These are phyloP conservation scores for Aspergillus luchuensis DNA, from an alignment of 2,329 filamentous ascomycete genomes.

Conservation along the genomic window DNA sequence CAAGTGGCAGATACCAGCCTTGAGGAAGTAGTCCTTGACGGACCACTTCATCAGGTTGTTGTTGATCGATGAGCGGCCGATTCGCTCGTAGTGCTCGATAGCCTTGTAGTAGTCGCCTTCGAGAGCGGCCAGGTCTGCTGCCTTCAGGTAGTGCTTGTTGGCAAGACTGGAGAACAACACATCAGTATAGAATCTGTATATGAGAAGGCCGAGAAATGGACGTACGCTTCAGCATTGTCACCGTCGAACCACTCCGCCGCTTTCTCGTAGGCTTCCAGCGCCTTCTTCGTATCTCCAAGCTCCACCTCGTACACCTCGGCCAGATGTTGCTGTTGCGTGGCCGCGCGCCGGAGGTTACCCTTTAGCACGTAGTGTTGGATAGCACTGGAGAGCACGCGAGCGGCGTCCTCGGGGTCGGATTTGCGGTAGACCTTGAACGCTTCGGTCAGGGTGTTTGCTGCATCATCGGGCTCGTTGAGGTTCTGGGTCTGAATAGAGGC, in stretches of 20 bases:
- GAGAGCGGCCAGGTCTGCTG: conserved; percentile 81
- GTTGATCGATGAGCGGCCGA: conserved; percentile 73
- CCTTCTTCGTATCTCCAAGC: conserved; percentile 73
- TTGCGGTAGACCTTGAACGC: conserved; percentile 95
- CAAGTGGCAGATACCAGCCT: conserved; percentile 89
- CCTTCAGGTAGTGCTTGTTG: conserved; percentile 92
- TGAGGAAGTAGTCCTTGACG: conserved; percentile 94
- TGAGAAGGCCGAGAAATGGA: not conserved
- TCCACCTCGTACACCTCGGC: conserved; percentile 85
- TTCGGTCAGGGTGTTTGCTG: conserved; percentile 82
- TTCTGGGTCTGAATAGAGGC: conserved; percentile 78
- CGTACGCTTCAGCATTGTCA: conserved; percentile 78
- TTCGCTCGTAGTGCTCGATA: conserved; percentile 79
- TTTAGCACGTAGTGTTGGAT: conserved; percentile 85
- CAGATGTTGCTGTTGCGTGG: conserved; percentile 84
- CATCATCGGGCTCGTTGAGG: conserved; percentile 89
- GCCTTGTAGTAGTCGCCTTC: conserved; percentile 82
- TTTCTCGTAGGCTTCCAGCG: conserved; percentile 79
- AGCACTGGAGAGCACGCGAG: conserved; percentile 74
- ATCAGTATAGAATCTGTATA: not conserved
- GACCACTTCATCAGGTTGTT: conserved; percentile 94
- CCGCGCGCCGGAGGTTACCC: conserved; percentile 88
- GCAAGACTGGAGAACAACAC: conserved; percentile 61
- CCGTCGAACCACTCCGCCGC: conserved; percentile 88
- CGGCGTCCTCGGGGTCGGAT: conserved; percentile 78